Evolutionary conservation across 2,329 filamentous ascomycete species (phyloP).

Genomic region (Leptographium flavum): DNA sequence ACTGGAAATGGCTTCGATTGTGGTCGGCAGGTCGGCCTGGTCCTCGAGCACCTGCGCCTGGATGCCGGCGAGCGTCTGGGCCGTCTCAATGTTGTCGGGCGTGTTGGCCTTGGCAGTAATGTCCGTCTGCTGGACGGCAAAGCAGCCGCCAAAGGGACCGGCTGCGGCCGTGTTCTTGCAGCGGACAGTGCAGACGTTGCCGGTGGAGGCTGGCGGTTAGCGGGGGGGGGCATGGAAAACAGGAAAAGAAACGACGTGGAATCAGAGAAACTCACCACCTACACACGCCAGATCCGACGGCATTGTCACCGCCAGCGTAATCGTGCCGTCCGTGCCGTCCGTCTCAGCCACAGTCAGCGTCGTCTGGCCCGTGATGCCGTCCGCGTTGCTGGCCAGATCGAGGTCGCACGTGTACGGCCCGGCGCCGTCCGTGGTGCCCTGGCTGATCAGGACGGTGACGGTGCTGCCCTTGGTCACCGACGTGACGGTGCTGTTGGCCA

Average conservation of each 20-base stretch:
- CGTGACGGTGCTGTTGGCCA: constrained; percentile 30
- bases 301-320: constrained; percentile 40
- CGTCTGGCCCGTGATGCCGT: constrained; percentile 29
- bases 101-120: constrained; percentile 25
- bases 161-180: constrained; percentile 37
- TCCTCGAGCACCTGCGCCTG: constrained; percentile 34
- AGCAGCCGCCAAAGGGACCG: constrained; percentile 37
- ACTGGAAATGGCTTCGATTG: constrained; percentile 30
- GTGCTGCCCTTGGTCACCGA: constrained; percentile 30
- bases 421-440: constrained; percentile 36
- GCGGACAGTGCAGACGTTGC: constrained; percentile 42
- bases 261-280: constrained; percentile 26
- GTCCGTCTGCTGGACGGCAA: constrained; percentile 41
- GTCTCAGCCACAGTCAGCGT: constrained; percentile 27
- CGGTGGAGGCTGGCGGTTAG: constrained; percentile 31
- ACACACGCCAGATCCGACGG: constrained; percentile 32
- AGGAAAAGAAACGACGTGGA: background rate
- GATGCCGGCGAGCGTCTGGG: constrained; percentile 28
- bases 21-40: constrained; percentile 32
- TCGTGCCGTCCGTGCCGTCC: constrained; percentile 21
- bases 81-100: constrained; percentile 29
- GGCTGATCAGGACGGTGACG: constrained; percentile 32
- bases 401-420: constrained; percentile 40
- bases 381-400: constrained; percentile 30
- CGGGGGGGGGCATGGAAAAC: background rate